Evolutionary conservation across 176 grass and related monocot genomes (phyloP), one percentile per base, ranked within the genome.

Genomic region (Leersia perrieri): DNA sequence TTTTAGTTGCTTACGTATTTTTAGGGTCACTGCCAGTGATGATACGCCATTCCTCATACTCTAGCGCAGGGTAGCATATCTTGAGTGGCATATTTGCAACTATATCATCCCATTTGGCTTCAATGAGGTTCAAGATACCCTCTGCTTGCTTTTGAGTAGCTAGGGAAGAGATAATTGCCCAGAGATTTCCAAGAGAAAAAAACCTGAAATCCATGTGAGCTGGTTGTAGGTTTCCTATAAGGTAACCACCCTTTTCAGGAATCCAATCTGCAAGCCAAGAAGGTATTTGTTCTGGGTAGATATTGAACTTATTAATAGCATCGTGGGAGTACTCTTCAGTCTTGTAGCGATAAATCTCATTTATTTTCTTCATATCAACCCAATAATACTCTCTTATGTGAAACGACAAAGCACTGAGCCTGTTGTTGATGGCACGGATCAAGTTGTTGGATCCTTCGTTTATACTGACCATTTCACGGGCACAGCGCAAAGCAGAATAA

Each of bases 191-290:
- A 38, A 99, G 87, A 76, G 92, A 89, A 51, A 99, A 99, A 77
- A 99, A 99, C 82, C 96, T 95, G 82, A 99, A 99, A 87, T 99
- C 96, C 93, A 99, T 99, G 80, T 99, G 96, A 44, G 90, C 87
- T 73, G 93, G 93, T 78, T 95, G 96, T 71, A 99, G 79, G 63
- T 97, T 97, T 36, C 91, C 94, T 72, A 91, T 91, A 62, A 97
- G 84, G 74, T 97, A 97, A 67, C 94, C 94, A 30, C 94, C 94
- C 87, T 89, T 97, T 51, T 91, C 86, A 68, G 91, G 94, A 91
- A 93, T 83, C 94, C 94, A 97, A 60, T 97, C 88, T 11, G 87
- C 88, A 61, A 97, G 86, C 91, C 91, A 97, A 53, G 86, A 89
- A 73, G 94, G 94, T 80, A 97, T 97, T 71, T 93, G 94, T 84